phyloP scores from a whole-genome alignment of 257 asterid genomes.

The Gardenia jasminoides region DNA sequence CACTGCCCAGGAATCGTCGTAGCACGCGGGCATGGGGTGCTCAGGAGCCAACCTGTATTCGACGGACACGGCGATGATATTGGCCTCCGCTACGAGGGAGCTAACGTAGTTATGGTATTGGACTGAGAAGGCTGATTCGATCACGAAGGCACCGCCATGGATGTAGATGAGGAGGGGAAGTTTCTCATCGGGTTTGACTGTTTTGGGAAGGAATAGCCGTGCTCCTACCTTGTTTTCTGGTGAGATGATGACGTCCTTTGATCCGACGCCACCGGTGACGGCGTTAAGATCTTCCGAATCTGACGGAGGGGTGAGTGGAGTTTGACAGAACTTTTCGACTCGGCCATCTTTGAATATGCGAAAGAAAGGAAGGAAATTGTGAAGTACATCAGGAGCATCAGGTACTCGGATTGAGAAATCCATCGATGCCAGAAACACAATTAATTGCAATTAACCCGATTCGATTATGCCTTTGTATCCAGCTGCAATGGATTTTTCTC shows the following conservation, averaged over 20 bases:
- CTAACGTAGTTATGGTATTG: constrained; percentile 42
- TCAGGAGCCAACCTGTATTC: constrained; percentile 79
- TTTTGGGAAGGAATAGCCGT: constrained; percentile 57
- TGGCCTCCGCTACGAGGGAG: constrained; percentile 45
- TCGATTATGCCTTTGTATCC: too few relatives aligned
- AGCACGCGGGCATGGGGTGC: constrained; percentile 61
- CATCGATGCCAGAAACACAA: constrained; percentile 1
- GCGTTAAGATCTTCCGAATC: constrained; percentile 31
- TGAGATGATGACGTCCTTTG: constrained; percentile 51
- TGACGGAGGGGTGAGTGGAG: constrained; percentile 46
- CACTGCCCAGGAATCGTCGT: constrained; percentile 59
- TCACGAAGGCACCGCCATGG: constrained; percentile 78
- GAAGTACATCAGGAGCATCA: constrained; percentile 21
- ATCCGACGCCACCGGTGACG: constrained; percentile 39
- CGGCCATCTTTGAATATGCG: constrained; percentile 52
- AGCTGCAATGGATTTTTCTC: too few relatives aligned
- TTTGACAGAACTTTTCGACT: constrained; percentile 23
- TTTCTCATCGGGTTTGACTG: constrained; percentile 24
- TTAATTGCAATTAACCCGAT: too few relatives aligned
- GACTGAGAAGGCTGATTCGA: constrained; percentile 61
- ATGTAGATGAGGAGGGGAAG: constrained; percentile 62
- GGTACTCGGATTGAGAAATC: neutral
- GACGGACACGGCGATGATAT: constrained; percentile 50
- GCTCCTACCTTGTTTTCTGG: constrained; percentile 44
- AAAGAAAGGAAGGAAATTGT: constrained; percentile 46